Conservation (phyloP, 305 asterid species). For the Fraxinus latifolia region DNA sequence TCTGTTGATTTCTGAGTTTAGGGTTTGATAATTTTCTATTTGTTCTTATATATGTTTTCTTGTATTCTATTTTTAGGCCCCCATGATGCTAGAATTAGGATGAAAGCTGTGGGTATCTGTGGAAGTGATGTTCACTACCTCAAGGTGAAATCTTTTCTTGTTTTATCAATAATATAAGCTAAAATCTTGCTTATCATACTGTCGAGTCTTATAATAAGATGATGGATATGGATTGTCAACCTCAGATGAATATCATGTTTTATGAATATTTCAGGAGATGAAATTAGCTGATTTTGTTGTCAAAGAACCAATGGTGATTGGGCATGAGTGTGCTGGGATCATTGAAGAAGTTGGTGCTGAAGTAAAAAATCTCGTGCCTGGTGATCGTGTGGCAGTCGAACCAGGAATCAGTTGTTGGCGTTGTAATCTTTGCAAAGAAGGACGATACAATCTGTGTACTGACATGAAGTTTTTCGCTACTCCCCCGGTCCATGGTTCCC, state of each 20-base stretch:
- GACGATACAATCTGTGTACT: slow-evolving; percentile 80
- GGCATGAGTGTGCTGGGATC: slow-evolving; percentile 92
- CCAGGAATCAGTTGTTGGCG: slow-evolving; percentile 89
- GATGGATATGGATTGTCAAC: background rate
- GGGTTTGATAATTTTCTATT: background rate
- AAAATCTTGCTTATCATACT: background rate
- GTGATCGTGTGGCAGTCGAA: slow-evolving; percentile 82
- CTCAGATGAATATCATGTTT: background rate
- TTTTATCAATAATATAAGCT: background rate
- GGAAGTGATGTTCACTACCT: slow-evolving; percentile 81
- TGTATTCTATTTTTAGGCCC: slow-evolving; percentile 38
- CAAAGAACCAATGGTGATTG: slow-evolving; percentile 91
- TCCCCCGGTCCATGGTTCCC: slow-evolving; percentile 90
- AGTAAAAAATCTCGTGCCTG: slow-evolving; percentile 61
- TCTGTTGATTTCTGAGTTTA: background rate
- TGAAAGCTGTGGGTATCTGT: slow-evolving; percentile 81
- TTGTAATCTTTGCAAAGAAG: slow-evolving; percentile 73
- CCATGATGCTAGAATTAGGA: slow-evolving; percentile 68
- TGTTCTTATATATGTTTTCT: slow-evolving; percentile 9
- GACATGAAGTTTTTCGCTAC: slow-evolving; percentile 85
- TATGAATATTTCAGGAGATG: slow-evolving; percentile 47
- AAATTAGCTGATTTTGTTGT: slow-evolving; percentile 68
- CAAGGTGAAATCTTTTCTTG: slow-evolving; percentile 42
- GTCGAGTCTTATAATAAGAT: background rate
- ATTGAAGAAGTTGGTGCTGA: slow-evolving; percentile 76